Conservation (phyloP, 1,284 basidiomycete genomes). For the Tranzscheliella williamsii region DNA sequence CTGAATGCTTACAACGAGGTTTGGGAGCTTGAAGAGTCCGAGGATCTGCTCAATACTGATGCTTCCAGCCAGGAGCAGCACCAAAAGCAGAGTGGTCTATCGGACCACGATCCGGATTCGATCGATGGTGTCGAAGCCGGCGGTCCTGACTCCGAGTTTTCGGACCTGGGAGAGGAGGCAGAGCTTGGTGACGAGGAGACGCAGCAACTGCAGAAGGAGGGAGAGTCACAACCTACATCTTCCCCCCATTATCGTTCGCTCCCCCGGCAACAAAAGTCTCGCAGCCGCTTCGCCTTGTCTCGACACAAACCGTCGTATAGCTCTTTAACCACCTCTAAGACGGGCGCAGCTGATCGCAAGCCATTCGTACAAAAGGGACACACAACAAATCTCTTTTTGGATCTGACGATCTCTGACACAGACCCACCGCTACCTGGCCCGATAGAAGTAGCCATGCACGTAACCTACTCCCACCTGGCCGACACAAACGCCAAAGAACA, state of each 20-base stretch:
- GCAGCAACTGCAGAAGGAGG: neutral
- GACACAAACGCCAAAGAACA: neutral
- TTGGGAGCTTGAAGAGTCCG: constrained; percentile 48
- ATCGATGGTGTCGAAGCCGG: constrained; percentile 8
- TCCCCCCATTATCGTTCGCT: neutral
- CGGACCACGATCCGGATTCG: neutral
- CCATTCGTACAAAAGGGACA: constrained; percentile 24
- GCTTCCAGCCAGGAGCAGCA: constrained; percentile 1
- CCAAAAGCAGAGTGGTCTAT: neutral
- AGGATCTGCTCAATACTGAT: constrained; percentile 20
- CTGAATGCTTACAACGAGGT: constrained; percentile 48
- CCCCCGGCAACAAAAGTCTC: neutral
- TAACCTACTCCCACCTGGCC: constrained; percentile 35
- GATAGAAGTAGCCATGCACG: constrained; percentile 35
- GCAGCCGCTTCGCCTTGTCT: neutral
- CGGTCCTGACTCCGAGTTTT: constrained; percentile 7
- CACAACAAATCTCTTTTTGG: constrained; percentile 24
- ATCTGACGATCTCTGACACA: constrained; percentile 10
- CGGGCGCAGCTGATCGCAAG: constrained; percentile 4
- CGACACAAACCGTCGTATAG: neutral
- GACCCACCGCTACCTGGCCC: constrained; percentile 7
- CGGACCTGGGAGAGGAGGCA: constrained; percentile 2
- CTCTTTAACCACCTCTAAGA: neutral
- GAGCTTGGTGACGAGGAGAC: constrained; percentile 1
- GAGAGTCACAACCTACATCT: neutral